These are phyloP conservation scores for Oehlia diaphana DNA, from an alignment of 192 early-diverging fungal species.

Conservation along the genomic window DNA sequence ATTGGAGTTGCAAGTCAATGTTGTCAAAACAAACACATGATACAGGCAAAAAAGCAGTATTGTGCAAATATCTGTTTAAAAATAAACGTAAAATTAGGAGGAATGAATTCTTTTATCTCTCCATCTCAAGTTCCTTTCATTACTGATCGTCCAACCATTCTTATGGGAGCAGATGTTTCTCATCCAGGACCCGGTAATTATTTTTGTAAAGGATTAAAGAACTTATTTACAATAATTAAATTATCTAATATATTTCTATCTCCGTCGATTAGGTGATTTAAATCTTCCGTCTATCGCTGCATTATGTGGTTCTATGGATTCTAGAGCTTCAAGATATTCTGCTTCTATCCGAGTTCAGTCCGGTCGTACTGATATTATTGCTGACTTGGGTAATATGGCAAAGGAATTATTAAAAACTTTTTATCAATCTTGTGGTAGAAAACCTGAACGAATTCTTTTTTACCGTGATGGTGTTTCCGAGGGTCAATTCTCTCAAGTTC, in stretches of 20 bases:
- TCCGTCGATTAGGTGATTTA: conserved; percentile 29
- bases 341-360: conserved; percentile 66
- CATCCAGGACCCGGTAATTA: conserved; percentile 71
- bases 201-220: not conserved
- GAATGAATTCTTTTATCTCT: conserved; percentile 74
- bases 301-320: conserved; percentile 67
- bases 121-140: conserved; percentile 68
- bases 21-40: conserved; percentile 78
- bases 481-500: conserved; percentile 75
- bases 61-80: conserved; percentile 94
- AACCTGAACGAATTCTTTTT: conserved; percentile 78
- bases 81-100: conserved; percentile 92
- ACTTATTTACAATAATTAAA: not conserved
- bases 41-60: conserved; percentile 80
- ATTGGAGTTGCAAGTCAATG: conserved; percentile 91
- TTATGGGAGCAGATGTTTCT: conserved; percentile 92
- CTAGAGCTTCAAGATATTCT: conserved; percentile 60
- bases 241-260: conserved; percentile 25
- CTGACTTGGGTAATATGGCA: conserved; percentile 63
- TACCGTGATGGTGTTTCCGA: conserved; percentile 95
- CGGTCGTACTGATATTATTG: conserved; percentile 70
- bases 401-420: conserved; percentile 69
- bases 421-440: conserved; percentile 62
- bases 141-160: conserved; percentile 69
- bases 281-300: conserved; percentile 73